Evolutionary conservation across 768 basidiomycete species (phyloP), one percentile per base, ranked within the genome.

Genomic region (Termitomyces sp.): DNA sequence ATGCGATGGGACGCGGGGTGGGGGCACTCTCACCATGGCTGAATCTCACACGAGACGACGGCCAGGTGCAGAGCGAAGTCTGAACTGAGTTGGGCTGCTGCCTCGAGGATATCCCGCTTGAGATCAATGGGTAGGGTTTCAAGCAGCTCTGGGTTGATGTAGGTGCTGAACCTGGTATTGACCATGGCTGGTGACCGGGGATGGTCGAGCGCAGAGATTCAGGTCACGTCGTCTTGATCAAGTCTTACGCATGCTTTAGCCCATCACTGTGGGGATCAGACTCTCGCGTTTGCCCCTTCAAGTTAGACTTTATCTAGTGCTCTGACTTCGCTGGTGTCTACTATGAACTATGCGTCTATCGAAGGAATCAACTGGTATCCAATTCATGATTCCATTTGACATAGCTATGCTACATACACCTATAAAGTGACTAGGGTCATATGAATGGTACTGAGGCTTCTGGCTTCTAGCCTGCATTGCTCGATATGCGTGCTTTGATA

Each of bases 401-500:
- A n/a, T n/a, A n/a, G n/a, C n/a, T n/a, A n/a, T 30, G 30, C 30
- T 30, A 30, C 30, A 30, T 30, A 7, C 30, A 30, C 3, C 30
- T n/a, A n/a, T n/a, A n/a, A n/a, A n/a, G n/a, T n/a, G n/a, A n/a
- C n/a, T n/a, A n/a, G n/a, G n/a, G n/a, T n/a, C n/a, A n/a, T n/a
- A n/a, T n/a, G n/a, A n/a, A n/a, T n/a, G 40, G 13, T 44, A 42
- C 27, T 42, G 27, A 12, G 22, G 40, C 37, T 53, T 39, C 20
- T 33, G 22, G 40, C 37, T 53, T 39, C 20, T 33, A 30, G 10
- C 43, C 42, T 14, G 45, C 33, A 13, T 63, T 55, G 18, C 47
- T 62, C 5, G 62, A 62, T 39, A 65, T 20, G 14, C 59, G 62
- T 5, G 48, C 80, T 65, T 81, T 84, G 24, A 87, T 74, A 64